Evolutionary conservation across 495 filamentous ascomycete genomes (phyloP).

Genomic region (Articulospora tetracladia): DNA sequence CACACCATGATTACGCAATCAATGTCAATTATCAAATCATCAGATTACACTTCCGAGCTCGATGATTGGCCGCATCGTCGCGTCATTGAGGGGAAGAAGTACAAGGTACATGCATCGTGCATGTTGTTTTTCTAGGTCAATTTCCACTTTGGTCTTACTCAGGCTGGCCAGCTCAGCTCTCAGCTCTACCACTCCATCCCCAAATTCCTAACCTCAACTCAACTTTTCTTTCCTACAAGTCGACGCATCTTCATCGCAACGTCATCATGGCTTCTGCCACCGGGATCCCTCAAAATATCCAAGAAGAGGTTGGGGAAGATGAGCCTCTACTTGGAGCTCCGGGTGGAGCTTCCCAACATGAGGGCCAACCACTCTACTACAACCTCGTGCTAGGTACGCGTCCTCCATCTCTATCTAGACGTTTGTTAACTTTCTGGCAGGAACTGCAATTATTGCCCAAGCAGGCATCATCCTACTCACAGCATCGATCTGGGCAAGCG

Average conservation of each 20-base stretch:
- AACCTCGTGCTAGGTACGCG: slow-evolving; percentile 75
- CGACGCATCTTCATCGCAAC: background rate
- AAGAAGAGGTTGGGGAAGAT: slow-evolving; percentile 46
- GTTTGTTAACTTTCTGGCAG: slow-evolving; percentile 33
- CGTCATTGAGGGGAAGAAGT: background rate
- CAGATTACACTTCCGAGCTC: background rate
- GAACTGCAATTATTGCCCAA: slow-evolving; percentile 62
- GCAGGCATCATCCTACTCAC: slow-evolving; percentile 55
- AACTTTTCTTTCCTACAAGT: too few relatives aligned
- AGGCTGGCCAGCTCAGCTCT: too few relatives aligned
- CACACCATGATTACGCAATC: background rate
- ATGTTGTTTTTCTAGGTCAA: background rate
- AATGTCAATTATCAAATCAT: background rate
- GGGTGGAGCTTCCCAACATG: slow-evolving; percentile 69
- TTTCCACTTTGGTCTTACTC: too few relatives aligned
- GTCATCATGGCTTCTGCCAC: slow-evolving; percentile 47
- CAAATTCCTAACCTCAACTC: too few relatives aligned
- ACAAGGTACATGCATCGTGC: background rate
- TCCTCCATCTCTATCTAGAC: slow-evolving; percentile 1
- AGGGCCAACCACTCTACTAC: slow-evolving; percentile 53
- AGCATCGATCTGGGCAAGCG: slow-evolving; percentile 66
- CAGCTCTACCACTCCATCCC: too few relatives aligned
- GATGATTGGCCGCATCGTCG: slow-evolving; percentile 11
- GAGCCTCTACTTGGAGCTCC: slow-evolving; percentile 74
- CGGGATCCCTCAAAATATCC: slow-evolving; percentile 36